Evolutionary conservation across 768 basidiomycete species (phyloP).

Genomic region (Termitomyces sp.): DNA sequence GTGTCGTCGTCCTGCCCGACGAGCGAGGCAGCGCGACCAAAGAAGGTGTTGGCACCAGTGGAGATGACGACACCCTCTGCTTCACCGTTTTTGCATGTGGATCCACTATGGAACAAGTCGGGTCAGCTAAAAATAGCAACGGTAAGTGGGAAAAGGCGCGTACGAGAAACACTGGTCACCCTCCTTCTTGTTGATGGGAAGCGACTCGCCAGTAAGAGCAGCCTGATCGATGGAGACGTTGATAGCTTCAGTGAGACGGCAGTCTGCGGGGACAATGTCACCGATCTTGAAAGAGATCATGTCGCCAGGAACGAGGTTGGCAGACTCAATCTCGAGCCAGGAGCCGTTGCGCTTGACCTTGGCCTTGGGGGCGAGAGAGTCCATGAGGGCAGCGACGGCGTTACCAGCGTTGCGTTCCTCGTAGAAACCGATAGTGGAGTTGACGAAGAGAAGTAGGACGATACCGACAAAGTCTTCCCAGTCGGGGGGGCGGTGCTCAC

Average conservation of each 20-base stretch:
- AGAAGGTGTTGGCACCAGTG: constrained; percentile 97
- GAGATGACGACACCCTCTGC: constrained; percentile 99
- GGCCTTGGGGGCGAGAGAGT: constrained; percentile 97
- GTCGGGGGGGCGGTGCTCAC: constrained; percentile 79
- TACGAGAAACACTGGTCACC: constrained; percentile 98
- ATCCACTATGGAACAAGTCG: constrained; percentile 52
- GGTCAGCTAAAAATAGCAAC: background rate
- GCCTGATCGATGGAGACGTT: constrained; percentile 99
- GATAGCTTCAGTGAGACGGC: constrained; percentile 93
- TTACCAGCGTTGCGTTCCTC: constrained; percentile 97
- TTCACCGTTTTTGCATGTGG: constrained; percentile 98
- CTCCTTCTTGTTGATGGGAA: constrained; percentile 87
- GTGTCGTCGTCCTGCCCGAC: constrained; percentile 98
- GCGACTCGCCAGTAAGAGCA: constrained; percentile 94
- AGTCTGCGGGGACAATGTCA: constrained; percentile 97
- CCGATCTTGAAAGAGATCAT: constrained; percentile 98
- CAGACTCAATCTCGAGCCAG: constrained; percentile 90
- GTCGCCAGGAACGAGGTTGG: constrained; percentile 90
- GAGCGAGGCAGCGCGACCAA: constrained; percentile 96
- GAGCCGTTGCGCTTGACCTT: constrained; percentile 81
- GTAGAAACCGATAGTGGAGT: constrained; percentile 97
- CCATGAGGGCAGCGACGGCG: constrained; percentile 99
- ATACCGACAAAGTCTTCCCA: constrained; percentile 99
- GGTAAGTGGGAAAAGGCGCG: background rate
- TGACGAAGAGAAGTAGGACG: constrained; percentile 84